Evolutionary conservation across 257 asterid genomes (phyloP).

Genomic region (Petunia secreta): DNA sequence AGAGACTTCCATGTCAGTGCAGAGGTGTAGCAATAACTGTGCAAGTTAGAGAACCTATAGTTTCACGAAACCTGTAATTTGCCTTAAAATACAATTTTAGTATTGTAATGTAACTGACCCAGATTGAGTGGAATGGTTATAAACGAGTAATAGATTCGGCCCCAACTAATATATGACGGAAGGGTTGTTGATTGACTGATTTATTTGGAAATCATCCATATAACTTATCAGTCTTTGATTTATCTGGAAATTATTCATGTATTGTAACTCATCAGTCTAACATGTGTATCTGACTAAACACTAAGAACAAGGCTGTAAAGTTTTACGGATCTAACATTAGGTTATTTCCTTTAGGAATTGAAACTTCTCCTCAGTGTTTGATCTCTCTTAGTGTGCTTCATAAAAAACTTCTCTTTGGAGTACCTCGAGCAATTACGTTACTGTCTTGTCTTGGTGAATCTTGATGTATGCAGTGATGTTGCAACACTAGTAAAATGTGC

Average conservation of each 20-base stretch:
- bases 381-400: neutral
- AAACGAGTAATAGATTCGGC: neutral
- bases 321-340: neutral
- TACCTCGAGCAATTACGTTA: conserved; percentile 2
- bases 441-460: neutral
- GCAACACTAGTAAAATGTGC: neutral
- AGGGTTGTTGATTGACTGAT: neutral
- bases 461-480: conserved; percentile 13
- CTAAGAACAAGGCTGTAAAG: neutral
- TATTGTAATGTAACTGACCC: neutral
- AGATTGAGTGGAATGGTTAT: neutral
- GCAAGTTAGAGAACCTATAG: neutral
- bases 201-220: neutral
- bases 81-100: neutral
- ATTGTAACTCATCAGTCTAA: neutral
- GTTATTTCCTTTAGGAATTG: conserved; percentile 15
- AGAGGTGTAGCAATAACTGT: neutral
- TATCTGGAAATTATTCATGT: neutral
- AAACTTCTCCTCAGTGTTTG: neutral
- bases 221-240: neutral
- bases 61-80: neutral
- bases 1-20: neutral
- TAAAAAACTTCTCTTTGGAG: neutral
- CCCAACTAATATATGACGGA: neutral
- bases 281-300: neutral